Evolutionary conservation across 2,329 filamentous ascomycete species (phyloP).

Genomic region (Botrytis aclada): DNA sequence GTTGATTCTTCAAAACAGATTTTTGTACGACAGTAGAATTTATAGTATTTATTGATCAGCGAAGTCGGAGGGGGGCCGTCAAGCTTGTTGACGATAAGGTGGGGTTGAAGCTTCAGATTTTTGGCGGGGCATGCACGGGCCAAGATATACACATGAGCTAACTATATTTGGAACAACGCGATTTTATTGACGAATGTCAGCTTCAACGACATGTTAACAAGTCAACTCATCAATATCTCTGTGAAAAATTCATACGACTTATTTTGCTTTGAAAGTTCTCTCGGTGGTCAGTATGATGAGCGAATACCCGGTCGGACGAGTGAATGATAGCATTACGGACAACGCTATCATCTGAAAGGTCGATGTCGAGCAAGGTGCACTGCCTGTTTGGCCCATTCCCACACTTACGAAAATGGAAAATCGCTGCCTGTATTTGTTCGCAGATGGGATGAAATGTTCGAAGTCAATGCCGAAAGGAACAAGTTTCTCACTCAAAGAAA

Average conservation of each 20-base stretch:
- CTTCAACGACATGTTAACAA: constrained; percentile 36
- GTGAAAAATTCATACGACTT: constrained; percentile 21
- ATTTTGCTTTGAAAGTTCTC: not conserved
- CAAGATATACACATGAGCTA: not conserved
- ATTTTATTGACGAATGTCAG: constrained; percentile 9
- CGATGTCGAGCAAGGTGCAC: not conserved
- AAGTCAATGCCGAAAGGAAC: not conserved
- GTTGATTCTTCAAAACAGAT: not conserved
- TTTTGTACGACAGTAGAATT: not conserved
- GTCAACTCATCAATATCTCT: constrained; percentile 22
- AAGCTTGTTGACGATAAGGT: constrained; percentile 11
- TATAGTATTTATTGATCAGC: constrained; percentile 8
- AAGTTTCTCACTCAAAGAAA: not conserved
- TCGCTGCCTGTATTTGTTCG: not conserved
- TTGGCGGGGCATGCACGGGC: constrained; percentile 7
- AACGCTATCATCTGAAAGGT: not conserved
- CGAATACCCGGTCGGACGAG: constrained; percentile 32
- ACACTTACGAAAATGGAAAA: not conserved
- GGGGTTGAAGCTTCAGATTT: constrained; percentile 6
- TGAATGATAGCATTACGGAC: not conserved
- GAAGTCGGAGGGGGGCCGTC: constrained; percentile 8
- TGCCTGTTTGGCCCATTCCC: not conserved
- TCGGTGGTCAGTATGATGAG: constrained; percentile 14
- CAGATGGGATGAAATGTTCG: not conserved
- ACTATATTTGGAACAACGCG: constrained; percentile 14